Percentiles rank a stretch among this genome's conserved stretches.
Conservation (phyloP, 2,329 filamentous ascomycete genomes). For the Exophiala bonariae region DNA sequence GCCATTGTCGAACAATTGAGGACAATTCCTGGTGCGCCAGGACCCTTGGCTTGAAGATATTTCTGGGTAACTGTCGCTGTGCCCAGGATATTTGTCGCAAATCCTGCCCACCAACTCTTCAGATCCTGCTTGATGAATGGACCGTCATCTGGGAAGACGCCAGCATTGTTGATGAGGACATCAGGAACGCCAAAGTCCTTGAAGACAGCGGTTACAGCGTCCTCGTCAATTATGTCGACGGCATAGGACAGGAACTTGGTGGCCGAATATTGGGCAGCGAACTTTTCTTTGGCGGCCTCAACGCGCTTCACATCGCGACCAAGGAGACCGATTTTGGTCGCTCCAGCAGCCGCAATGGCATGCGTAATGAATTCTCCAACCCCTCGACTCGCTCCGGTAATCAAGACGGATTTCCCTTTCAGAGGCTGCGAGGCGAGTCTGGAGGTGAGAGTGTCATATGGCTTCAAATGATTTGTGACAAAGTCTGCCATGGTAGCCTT, state of each 20-base stretch:
- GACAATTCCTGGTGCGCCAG: background rate
- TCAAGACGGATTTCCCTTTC: constrained; percentile 30
- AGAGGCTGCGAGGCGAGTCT: background rate
- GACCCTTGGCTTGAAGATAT: constrained; percentile 39
- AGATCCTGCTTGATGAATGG: constrained; percentile 36
- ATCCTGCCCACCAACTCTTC: constrained; percentile 40
- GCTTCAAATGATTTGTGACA: background rate
- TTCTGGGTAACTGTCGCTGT: constrained; percentile 29
- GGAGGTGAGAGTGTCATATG: background rate
- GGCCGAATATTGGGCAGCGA: background rate
- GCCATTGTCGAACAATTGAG: constrained; percentile 36
- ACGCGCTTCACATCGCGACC: constrained; percentile 1
- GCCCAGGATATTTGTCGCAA: constrained; percentile 52
- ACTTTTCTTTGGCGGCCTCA: background rate
- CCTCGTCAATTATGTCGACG: constrained; percentile 23
- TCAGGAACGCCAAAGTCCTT: background rate
- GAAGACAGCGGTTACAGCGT: background rate
- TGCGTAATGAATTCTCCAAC: constrained; percentile 29
- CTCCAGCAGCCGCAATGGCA: constrained; percentile 39
- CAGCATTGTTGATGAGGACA: constrained; percentile 6
- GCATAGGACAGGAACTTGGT: constrained; percentile 41
- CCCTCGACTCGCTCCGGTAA: constrained; percentile 31
- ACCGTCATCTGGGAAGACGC: constrained; percentile 4
- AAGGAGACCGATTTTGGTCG: constrained; percentile 19
- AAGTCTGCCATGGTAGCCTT: background rate